Evolutionary conservation across 2,329 filamentous ascomycete genomes (phyloP).

Genomic region (Drechslerella coelobrocha): DNA sequence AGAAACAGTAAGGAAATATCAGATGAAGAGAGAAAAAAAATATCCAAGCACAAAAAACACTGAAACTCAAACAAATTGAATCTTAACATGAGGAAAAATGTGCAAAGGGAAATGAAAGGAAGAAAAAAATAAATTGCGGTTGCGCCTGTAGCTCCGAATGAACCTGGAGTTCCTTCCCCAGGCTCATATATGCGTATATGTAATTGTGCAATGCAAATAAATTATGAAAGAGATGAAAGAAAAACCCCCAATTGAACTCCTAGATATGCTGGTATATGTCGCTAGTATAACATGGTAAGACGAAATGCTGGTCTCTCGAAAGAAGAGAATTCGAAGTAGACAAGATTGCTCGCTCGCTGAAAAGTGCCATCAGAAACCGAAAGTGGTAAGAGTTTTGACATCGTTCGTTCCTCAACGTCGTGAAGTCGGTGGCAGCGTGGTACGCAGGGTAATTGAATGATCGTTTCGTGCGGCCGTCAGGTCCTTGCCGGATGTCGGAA

Average conservation of each 20-base stretch:
- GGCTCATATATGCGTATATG: slow-evolving; percentile 38
- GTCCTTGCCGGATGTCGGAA: slow-evolving; percentile 15
- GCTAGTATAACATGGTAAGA: slow-evolving; percentile 17
- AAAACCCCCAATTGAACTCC: slow-evolving; percentile 40
- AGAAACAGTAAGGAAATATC: slow-evolving; percentile 12
- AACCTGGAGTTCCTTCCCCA: slow-evolving; percentile 18
- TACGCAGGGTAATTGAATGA: not conserved
- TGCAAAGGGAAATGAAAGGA: slow-evolving; percentile 4
- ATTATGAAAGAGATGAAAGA: slow-evolving; percentile 18
- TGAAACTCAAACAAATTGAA: too few species aligned
- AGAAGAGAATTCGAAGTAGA: slow-evolving; percentile 11
- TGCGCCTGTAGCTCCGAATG: slow-evolving; percentile 44
- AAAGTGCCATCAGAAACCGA: slow-evolving; percentile 43
- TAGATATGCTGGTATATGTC: slow-evolving; percentile 48
- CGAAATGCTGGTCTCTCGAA: slow-evolving; percentile 24
- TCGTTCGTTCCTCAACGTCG: slow-evolving; percentile 43
- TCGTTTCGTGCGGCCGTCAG: slow-evolving; percentile 48
- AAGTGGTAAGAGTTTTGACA: slow-evolving; percentile 30
- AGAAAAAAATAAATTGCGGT: slow-evolving; percentile 13
- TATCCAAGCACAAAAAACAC: slow-evolving; percentile 21
- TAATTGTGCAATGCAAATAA: slow-evolving; percentile 13
- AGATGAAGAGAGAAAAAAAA: slow-evolving; percentile 50
- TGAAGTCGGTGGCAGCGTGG: slow-evolving; percentile 24
- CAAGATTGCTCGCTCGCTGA: slow-evolving; percentile 44
- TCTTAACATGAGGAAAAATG: too few species aligned